These are phyloP conservation scores for Psidium guajava DNA, from an alignment of 345 rosid genomes.

Conservation along the genomic window DNA sequence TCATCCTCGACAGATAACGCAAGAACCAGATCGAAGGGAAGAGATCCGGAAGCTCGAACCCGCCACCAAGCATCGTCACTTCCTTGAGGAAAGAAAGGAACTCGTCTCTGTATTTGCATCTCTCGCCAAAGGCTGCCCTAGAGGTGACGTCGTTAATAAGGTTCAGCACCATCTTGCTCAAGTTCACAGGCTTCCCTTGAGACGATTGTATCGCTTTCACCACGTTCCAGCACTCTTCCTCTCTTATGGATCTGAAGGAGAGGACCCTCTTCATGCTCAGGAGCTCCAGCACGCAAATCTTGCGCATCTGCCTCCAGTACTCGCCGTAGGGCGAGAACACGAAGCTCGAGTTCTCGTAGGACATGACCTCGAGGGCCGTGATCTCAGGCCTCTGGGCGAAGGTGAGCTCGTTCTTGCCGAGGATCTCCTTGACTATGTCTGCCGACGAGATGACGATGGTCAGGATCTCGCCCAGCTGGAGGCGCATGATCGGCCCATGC, in stretches of 20 bases:
- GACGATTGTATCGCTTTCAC: not conserved
- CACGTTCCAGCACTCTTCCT: slow-evolving; percentile 1
- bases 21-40: slow-evolving; percentile 17
- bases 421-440: slow-evolving; percentile 14
- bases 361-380: not conserved
- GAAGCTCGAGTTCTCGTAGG: slow-evolving; percentile 16
- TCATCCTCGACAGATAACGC: slow-evolving; percentile 4
- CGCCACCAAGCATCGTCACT: slow-evolving; percentile 2
- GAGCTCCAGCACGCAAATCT: slow-evolving; percentile 2
- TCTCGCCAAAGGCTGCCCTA: slow-evolving; percentile 20
- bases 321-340: slow-evolving; percentile 2
- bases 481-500: slow-evolving; percentile 28
- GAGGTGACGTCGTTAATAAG: slow-evolving; percentile 7
- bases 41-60: slow-evolving; percentile 20
- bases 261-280: slow-evolving; percentile 1
- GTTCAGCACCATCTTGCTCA: slow-evolving; percentile 3
- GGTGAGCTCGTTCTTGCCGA: slow-evolving; percentile 14
- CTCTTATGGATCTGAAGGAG: slow-evolving; percentile 4
- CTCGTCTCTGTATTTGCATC: slow-evolving; percentile 2
- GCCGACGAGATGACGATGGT: slow-evolving; percentile 17
- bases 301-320: slow-evolving; percentile 7
- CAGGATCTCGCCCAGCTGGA: slow-evolving; percentile 22
- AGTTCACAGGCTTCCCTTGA: slow-evolving; percentile 1
- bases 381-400: slow-evolving; percentile 20
- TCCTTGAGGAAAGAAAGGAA: slow-evolving; percentile 9